phyloP scores from a whole-genome alignment of 352 stramenopile genomes.

The Phytophthora rubi region DNA sequence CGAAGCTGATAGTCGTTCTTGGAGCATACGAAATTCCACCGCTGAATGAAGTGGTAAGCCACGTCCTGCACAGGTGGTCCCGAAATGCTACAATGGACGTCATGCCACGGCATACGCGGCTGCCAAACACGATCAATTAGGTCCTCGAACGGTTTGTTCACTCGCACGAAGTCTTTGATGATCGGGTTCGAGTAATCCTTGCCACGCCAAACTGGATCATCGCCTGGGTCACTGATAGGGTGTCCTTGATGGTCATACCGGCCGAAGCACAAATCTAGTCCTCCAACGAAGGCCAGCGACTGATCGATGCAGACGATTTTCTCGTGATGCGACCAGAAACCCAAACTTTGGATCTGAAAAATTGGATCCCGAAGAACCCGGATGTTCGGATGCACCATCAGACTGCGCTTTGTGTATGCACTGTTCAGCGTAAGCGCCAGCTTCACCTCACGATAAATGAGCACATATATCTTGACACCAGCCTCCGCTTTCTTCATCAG shows the following conservation, averaged over 20 bases:
- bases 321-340: constrained; percentile 94
- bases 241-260: constrained; percentile 87
- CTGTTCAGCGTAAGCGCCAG: constrained; percentile 90
- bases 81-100: constrained; percentile 87
- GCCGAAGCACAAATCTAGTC: constrained; percentile 90
- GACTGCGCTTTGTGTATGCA: constrained; percentile 80
- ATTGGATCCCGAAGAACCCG: constrained; percentile 90
- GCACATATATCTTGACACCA: constrained; percentile 90
- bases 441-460: constrained; percentile 93
- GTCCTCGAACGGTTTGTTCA: constrained; percentile 87
- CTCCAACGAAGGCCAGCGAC: constrained; percentile 79
- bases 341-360: constrained; percentile 90
- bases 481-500: constrained; percentile 80
- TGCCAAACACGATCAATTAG: constrained; percentile 79
- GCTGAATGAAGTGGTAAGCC: constrained; percentile 91
- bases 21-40: constrained; percentile 92
- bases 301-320: constrained; percentile 94
- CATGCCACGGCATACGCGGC: constrained; percentile 91
- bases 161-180: constrained; percentile 90
- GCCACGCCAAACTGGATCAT: constrained; percentile 74
- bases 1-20: constrained; percentile 90
- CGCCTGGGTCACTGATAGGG: constrained; percentile 70
- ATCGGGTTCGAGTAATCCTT: constrained; percentile 92
- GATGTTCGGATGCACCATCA: constrained; percentile 88
- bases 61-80: constrained; percentile 86